Percentiles rank a stretch among this genome's conserved stretches.
Evolutionary conservation across 1,139 yeast genomes (phyloP).

Genomic region (Zygoascus hellenicus): DNA sequence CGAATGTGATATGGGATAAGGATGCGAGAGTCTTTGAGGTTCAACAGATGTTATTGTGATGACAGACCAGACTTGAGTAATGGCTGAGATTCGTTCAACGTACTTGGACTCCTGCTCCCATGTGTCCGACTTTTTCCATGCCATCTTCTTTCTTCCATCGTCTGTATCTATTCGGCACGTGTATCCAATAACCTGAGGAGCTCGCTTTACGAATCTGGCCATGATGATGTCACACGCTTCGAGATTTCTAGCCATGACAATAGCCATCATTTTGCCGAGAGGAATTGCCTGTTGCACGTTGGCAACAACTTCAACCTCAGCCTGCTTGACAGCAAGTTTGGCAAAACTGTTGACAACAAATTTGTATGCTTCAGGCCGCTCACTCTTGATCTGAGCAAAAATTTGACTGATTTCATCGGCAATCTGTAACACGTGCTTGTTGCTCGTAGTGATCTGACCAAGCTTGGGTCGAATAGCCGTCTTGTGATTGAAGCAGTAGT

Average conservation of each 20-base stretch:
- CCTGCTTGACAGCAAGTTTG: slow-evolving; percentile 81
- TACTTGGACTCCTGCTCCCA: slow-evolving; percentile 80
- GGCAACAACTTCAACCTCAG: slow-evolving; percentile 86
- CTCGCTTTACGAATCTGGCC: slow-evolving; percentile 84
- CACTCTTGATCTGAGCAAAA: slow-evolving; percentile 42
- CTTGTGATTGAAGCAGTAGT: slow-evolving; percentile 41
- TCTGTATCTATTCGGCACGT: slow-evolving; percentile 71
- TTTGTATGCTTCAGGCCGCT: slow-evolving; percentile 47
- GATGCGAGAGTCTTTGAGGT: slow-evolving; percentile 38
- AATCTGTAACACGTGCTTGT: slow-evolving; percentile 50
- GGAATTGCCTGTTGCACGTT: slow-evolving; percentile 77
- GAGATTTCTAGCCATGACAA: slow-evolving; percentile 52
- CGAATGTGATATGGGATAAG: slow-evolving; percentile 44
- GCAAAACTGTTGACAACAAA: slow-evolving; percentile 81
- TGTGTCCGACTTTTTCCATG: slow-evolving; percentile 61
- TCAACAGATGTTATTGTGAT: slow-evolving; percentile 43
- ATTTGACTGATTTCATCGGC: slow-evolving; percentile 44
- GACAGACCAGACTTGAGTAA: slow-evolving; percentile 72
- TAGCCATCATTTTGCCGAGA: slow-evolving; percentile 59
- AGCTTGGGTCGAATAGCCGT: slow-evolving; percentile 80
- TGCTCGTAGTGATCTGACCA: slow-evolving; percentile 82
- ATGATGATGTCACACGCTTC: slow-evolving; percentile 61
- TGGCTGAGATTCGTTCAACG: slow-evolving; percentile 82
- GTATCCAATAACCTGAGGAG: slow-evolving; percentile 84
- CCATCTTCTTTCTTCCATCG: slow-evolving; percentile 79